Base-by-base conservation (phyloP, 805 yeast species). In the Saturnispora halmiae region DNA sequence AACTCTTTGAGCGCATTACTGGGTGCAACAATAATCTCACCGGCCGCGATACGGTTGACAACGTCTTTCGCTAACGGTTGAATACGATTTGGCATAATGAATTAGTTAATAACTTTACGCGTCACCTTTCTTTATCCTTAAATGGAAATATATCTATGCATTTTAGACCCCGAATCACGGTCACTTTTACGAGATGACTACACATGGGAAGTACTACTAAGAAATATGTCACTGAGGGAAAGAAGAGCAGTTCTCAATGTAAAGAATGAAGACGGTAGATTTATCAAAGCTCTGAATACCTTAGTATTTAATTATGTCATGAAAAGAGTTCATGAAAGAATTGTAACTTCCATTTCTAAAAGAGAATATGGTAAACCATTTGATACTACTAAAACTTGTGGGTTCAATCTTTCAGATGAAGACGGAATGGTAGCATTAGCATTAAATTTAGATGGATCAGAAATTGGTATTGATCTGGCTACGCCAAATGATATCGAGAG, bases 21-120 rank as follows among this genome's bases (percentile, higher is more conserved):
- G 0, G 98, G 97, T 4, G 88, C 90, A 21, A 88, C 73, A 43
- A 92, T 84, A 61, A 92, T 85, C 63, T 92, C 97, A 1, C 98
- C 98, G 1, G 98, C 98, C 0, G 98, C 98, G 21, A 92, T 92
- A 46, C 80, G 74, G 58, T 87, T 88, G 36, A 92, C 83, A 16
- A 88, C 96, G 2, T 75, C 58, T 13, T 64, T 64, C 34, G 81
- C 92, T 19, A 90, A 69, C 14, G 61, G 60, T 15, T 47, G 46
- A 26, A 58, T 58, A 6, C 54, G 43, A 15, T 29, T 33, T n/a
- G 22, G 6, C 27, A 33, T 22, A 24, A 10, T 14, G 29, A 20
- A 24, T 30, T 7, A 19, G 16, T 31, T 16, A 31, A 19, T 13
- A 19, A 16, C 10, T 31, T 20, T 15, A 35, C 25, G 20, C 27